Conservation (phyloP, 257 asterid species). For the Craterostigma plantagineum region DNA sequence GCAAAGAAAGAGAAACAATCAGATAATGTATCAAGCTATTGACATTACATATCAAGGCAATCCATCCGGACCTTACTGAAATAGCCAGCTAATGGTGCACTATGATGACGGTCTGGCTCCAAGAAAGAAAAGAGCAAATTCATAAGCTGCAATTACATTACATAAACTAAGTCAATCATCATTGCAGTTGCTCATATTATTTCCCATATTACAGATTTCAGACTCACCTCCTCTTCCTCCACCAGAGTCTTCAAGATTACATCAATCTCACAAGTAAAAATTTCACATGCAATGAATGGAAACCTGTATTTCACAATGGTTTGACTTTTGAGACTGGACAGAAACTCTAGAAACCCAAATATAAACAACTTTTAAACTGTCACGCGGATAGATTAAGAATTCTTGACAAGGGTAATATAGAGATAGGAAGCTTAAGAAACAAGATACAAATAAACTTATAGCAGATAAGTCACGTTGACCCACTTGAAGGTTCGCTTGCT, state of each 20-base stretch:
- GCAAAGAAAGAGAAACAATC: constrained; percentile 16
- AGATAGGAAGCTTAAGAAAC: no score
- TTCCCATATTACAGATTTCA: constrained; percentile 8
- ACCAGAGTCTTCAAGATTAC: constrained; percentile 90
- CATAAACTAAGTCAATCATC: neutral
- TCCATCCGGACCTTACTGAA: constrained; percentile 67
- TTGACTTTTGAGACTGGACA: constrained; percentile 9
- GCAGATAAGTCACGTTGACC: constrained; percentile 14
- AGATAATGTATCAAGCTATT: constrained; percentile 10
- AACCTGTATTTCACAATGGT: constrained; percentile 27
- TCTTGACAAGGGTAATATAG: no score
- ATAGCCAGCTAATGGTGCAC: constrained; percentile 88
- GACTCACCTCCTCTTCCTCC: constrained; percentile 80
- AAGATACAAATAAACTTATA: no score
- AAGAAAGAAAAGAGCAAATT: constrained; percentile 80
- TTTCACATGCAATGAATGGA: constrained; percentile 94
- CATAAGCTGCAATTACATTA: constrained; percentile 61
- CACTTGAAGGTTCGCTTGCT: constrained; percentile 79
- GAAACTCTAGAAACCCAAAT: no score
- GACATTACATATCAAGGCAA: constrained; percentile 1
- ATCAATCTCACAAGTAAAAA: constrained; percentile 92
- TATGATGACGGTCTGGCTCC: constrained; percentile 76
- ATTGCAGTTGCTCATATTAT: constrained; percentile 5
- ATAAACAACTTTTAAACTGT: no score
- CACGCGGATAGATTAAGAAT: no score